Conservation (phyloP, 306 rosid species). For the Prosopis cineraria region DNA sequence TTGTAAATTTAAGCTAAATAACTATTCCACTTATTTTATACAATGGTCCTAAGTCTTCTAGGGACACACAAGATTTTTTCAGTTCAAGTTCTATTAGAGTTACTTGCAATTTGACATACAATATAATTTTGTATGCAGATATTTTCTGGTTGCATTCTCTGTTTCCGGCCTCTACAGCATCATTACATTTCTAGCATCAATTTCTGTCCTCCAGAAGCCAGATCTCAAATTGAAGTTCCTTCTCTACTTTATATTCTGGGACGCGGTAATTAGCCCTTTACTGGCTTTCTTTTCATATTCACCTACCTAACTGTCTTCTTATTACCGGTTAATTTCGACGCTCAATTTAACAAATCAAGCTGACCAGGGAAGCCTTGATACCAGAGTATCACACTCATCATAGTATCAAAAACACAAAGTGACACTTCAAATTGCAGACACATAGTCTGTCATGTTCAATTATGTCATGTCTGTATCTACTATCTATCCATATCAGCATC, state of each 20-base stretch:
- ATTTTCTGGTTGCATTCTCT: conserved; percentile 68
- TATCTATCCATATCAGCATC: not conserved
- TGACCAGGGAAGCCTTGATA: not conserved
- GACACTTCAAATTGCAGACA: not conserved
- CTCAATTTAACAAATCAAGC: conserved; percentile 9
- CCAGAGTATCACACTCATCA: not conserved
- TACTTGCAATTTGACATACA: conserved; percentile 19
- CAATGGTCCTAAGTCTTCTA: too few relatives aligned
- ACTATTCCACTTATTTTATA: not conserved
- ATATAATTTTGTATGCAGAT: conserved; percentile 49
- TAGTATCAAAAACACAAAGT: not conserved
- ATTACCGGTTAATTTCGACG: not conserved
- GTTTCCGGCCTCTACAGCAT: conserved; percentile 65
- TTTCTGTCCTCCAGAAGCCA: conserved; percentile 57
- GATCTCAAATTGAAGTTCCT: conserved; percentile 44
- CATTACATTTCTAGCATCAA: conserved; percentile 54
- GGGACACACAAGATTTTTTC: not conserved
- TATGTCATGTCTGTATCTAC: not conserved
- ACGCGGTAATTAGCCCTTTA: conserved; percentile 49
- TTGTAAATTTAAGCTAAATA: too few relatives aligned
- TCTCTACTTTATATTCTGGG: conserved; percentile 59
- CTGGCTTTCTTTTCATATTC: conserved; percentile 6
- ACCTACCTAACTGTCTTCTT: conserved; percentile 5
- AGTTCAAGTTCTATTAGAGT: not conserved
- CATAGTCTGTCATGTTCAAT: not conserved